phyloP scores from a whole-genome alignment of 2,329 filamentous ascomycete genomes.

The Cryphonectria carpinicola region DNA sequence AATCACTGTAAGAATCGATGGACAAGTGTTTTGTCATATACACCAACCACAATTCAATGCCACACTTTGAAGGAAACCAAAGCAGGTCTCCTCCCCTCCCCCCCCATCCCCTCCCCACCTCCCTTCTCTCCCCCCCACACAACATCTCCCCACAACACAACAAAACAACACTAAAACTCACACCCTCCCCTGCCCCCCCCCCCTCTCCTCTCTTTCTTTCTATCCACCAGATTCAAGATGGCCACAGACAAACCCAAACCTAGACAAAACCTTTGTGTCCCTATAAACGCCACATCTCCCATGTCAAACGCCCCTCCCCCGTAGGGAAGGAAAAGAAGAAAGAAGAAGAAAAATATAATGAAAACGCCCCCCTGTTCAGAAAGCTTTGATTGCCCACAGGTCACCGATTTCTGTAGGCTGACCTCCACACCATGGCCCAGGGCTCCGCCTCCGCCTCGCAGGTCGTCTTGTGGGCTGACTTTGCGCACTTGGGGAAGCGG shows the following conservation, averaged over 20 bases:
- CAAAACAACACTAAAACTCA: too few relatives aligned
- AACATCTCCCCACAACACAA: too few relatives aligned
- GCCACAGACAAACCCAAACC: not conserved
- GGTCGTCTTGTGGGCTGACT: conserved; percentile 52
- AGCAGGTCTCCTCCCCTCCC: not conserved
- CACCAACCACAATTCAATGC: not conserved
- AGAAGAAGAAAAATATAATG: not conserved
- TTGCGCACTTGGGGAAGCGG: conserved; percentile 74
- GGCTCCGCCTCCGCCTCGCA: conserved; percentile 73
- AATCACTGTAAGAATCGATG: not conserved
- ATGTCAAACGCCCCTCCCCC: conserved; percentile 2
- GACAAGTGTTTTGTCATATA: not conserved
- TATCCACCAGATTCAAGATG: not conserved
- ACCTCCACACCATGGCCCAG: conserved; percentile 53
- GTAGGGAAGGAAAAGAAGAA: too few relatives aligned
- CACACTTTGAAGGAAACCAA: not conserved
- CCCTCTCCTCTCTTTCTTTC: not conserved
- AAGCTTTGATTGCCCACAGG: not conserved
- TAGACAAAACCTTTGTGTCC: not conserved
- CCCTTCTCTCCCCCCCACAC: too few relatives aligned
- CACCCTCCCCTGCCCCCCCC: not conserved
- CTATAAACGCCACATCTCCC: conserved; percentile 1
- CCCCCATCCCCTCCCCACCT: too few relatives aligned
- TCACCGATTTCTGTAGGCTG: conserved; percentile 54
- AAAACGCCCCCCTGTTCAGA: not conserved